Evolutionary conservation across 2,329 filamentous ascomycete genomes (phyloP).

Genomic region (Lithohypha guttulata): DNA sequence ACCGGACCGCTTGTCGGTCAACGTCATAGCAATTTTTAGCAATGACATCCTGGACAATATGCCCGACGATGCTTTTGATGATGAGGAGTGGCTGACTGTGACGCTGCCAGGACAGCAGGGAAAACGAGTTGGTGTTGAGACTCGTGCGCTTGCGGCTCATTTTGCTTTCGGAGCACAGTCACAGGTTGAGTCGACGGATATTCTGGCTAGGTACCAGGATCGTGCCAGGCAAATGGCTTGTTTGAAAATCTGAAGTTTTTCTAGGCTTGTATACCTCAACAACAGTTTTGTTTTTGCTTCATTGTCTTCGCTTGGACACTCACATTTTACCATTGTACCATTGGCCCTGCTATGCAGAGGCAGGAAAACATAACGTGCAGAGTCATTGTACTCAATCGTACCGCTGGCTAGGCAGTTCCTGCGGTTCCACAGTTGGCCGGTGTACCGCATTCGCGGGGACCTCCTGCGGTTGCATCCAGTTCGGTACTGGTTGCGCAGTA

Average conservation of each 20-base stretch:
- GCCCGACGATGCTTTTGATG: conserved; percentile 33
- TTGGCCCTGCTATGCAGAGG: too few relatives aligned
- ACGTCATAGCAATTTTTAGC: conserved; percentile 46
- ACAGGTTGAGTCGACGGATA: conserved; percentile 41
- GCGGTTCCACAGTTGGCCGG: neutral
- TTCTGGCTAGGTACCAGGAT: conserved; percentile 42
- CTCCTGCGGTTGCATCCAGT: neutral
- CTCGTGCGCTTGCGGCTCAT: conserved; percentile 43
- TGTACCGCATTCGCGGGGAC: neutral
- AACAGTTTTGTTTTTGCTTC: too few relatives aligned
- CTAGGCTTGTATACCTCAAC: too few relatives aligned
- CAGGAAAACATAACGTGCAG: too few relatives aligned
- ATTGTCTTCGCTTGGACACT: too few relatives aligned
- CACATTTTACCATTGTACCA: too few relatives aligned
- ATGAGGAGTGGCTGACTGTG: conserved; percentile 36
- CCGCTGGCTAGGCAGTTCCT: neutral
- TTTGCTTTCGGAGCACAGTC: conserved; percentile 39
- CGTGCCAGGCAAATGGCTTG: conserved; percentile 46
- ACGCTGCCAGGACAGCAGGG: conserved; percentile 31
- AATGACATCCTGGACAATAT: conserved; percentile 40
- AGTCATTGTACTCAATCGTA: neutral
- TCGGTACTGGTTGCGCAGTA: neutral
- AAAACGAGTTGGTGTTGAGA: conserved; percentile 41
- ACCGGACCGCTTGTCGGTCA: conserved; percentile 42
- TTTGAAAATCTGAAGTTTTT: too few relatives aligned